Conservation (phyloP, 805 yeast genomes). For the Kuraishia cidri region DNA sequence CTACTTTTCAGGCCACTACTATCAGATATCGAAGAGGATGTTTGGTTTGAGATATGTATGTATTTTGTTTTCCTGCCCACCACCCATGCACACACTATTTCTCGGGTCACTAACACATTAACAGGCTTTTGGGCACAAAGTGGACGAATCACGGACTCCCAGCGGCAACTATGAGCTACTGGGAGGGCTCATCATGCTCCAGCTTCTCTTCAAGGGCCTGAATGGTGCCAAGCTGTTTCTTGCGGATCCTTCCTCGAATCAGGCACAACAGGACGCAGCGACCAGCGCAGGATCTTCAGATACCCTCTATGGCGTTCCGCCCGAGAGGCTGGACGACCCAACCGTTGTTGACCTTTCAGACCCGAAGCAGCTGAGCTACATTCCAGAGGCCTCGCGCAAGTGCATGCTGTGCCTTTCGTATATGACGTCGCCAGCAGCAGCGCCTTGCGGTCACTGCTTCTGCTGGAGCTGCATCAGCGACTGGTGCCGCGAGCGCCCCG, state of each 20-base stretch:
- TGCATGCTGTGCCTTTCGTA: constrained; percentile 81
- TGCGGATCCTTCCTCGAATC: no score
- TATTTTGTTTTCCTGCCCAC: no score
- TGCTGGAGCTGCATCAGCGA: constrained; percentile 89
- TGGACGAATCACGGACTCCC: constrained; percentile 29
- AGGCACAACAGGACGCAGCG: no score
- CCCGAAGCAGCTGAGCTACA: constrained; percentile 47
- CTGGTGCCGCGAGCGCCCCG: constrained; percentile 83
- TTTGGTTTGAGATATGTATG: constrained; percentile 81
- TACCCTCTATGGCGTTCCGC: no score
- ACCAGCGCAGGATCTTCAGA: no score
- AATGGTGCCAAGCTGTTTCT: no score
- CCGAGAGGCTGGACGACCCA: no score
- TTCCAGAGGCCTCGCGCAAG: constrained; percentile 59
- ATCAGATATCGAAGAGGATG: constrained; percentile 66
- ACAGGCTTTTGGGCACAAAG: constrained; percentile 57
- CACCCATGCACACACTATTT: no score
- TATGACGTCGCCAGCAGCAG: constrained; percentile 77
- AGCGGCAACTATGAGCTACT: constrained; percentile 66
- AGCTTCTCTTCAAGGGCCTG: constrained; percentile 31
- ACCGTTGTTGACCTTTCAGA: constrained; percentile 58
- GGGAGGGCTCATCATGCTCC: constrained; percentile 53
- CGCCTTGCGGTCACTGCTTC: constrained; percentile 86
- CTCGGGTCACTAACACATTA: no score
- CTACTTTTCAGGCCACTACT: constrained; percentile 77